phyloP scores from a whole-genome alignment of 805 yeast species.

The Hanseniaspora hatyaiensis region DNA sequence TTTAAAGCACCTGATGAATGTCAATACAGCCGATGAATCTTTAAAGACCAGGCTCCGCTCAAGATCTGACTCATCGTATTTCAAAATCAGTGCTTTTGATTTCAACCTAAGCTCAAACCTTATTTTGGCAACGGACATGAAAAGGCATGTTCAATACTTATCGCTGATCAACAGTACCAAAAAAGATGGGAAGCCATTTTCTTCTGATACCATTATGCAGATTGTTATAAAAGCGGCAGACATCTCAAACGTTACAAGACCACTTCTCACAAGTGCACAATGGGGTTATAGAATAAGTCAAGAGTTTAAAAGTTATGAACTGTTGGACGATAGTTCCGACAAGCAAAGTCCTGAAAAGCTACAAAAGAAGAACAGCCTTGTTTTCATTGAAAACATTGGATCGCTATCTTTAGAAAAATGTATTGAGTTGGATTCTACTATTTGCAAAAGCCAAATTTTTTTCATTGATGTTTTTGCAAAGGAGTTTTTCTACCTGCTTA shows the following conservation, averaged over 20 bases:
- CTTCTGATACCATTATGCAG: conserved; percentile 38
- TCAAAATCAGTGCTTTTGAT: background rate
- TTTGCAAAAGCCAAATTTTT: conserved; percentile 66
- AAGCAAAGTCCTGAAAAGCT: too few species aligned
- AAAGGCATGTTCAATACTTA: conserved; percentile 50
- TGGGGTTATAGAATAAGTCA: conserved; percentile 77
- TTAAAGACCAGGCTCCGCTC: too few species aligned
- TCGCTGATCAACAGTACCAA: background rate
- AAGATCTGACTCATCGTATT: background rate
- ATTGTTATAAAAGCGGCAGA: conserved; percentile 87
- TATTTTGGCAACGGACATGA: conserved; percentile 88
- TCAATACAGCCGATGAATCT: conserved; percentile 19
- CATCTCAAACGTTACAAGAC: conserved; percentile 83
- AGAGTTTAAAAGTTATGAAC: conserved; percentile 56
- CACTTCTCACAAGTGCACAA: conserved; percentile 58
- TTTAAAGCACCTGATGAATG: conserved; percentile 17
- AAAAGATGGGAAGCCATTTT: conserved; percentile 17
- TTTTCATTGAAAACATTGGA: background rate
- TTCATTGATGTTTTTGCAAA: conserved; percentile 75
- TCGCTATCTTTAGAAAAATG: conserved; percentile 32
- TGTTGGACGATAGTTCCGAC: conserved; percentile 33
- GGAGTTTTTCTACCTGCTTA: conserved; percentile 57
- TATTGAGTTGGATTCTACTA: conserved; percentile 35
- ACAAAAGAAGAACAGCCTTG: conserved; percentile 6
- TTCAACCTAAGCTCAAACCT: conserved; percentile 22